Evolutionary conservation across 805 yeast species (phyloP).

Genomic region (Candida coleopterorum): DNA sequence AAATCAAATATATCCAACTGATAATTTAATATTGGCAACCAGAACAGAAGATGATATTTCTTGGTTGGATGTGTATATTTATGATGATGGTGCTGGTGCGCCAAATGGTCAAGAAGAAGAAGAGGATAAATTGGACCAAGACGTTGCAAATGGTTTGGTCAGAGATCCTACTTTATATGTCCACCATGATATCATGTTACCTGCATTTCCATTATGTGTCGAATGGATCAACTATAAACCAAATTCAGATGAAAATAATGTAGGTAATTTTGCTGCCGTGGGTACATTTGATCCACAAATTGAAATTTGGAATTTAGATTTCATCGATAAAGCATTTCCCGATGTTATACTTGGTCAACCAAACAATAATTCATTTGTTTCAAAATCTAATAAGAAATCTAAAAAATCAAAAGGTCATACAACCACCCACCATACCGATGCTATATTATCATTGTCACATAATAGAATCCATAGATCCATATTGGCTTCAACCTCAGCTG

Average conservation of each 20-base stretch:
- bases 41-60: conserved; percentile 96
- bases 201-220: conserved; percentile 93
- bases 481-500: conserved; percentile 93
- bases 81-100: conserved; percentile 89
- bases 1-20: conserved; percentile 82
- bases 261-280: conserved; percentile 91
- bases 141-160: conserved; percentile 65
- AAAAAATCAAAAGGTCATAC: conserved; percentile 47
- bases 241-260: conserved; percentile 38
- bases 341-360: conserved; percentile 87
- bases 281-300: conserved; percentile 98
- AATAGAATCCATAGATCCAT: conserved; percentile 78
- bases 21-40: conserved; percentile 83
- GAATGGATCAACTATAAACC: conserved; percentile 90
- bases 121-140: conserved; percentile 63
- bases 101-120: conserved; percentile 68
- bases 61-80: conserved; percentile 86
- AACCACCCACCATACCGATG: conserved; percentile 85
- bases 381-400: conserved; percentile 40
- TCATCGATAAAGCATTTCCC: conserved; percentile 90
- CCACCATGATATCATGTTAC: conserved; percentile 95
- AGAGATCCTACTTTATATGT: conserved; percentile 79
- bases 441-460: conserved; percentile 82
- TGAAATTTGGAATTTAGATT: conserved; percentile 94
- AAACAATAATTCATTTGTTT: conserved; percentile 37